Evolutionary conservation across 1,139 yeast species (phyloP).

Genomic region (Blastobotrys apis): DNA sequence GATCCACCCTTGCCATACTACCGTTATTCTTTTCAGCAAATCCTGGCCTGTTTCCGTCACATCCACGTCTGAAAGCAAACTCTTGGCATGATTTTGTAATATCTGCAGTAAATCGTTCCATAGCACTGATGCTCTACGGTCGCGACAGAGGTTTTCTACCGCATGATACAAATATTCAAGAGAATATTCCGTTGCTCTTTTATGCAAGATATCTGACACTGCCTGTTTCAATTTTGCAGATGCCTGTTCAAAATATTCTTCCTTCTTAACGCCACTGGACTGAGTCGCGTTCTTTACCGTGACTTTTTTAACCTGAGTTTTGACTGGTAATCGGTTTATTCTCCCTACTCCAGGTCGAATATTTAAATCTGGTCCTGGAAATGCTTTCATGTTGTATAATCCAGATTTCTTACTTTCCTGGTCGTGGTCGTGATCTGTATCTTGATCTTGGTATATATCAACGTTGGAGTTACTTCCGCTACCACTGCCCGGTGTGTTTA

Average conservation of each 20-base stretch:
- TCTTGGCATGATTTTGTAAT: conserved; percentile 16
- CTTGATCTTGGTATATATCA: too few species aligned
- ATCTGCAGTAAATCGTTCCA: conserved; percentile 24
- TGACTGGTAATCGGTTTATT: conserved; percentile 12
- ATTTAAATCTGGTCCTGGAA: conserved; percentile 18
- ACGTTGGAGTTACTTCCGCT: too few species aligned
- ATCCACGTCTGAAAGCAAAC: conserved; percentile 10
- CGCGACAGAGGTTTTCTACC: conserved; percentile 39
- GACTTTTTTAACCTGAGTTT: conserved; percentile 17
- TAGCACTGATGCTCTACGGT: conserved; percentile 29
- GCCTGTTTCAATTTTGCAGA: conserved; percentile 23
- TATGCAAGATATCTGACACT: conserved; percentile 23
- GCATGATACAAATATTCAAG: conserved; percentile 36
- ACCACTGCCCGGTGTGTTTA: too few species aligned
- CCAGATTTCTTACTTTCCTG: too few species aligned
- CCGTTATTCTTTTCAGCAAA: conserved; percentile 16
- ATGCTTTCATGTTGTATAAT: conserved; percentile 12
- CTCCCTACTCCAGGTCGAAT: conserved; percentile 10
- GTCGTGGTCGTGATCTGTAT: too few species aligned
- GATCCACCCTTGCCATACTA: conserved; percentile 29
- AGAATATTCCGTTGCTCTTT: conserved; percentile 20
- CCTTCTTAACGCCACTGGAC: conserved; percentile 11
- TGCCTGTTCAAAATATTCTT: conserved; percentile 23
- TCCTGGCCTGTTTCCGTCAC: conserved; percentile 15
- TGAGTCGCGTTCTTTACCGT: conserved; percentile 17